Base-by-base conservation (phyloP, 306 rosid species). In the Pueraria montana region DNA sequence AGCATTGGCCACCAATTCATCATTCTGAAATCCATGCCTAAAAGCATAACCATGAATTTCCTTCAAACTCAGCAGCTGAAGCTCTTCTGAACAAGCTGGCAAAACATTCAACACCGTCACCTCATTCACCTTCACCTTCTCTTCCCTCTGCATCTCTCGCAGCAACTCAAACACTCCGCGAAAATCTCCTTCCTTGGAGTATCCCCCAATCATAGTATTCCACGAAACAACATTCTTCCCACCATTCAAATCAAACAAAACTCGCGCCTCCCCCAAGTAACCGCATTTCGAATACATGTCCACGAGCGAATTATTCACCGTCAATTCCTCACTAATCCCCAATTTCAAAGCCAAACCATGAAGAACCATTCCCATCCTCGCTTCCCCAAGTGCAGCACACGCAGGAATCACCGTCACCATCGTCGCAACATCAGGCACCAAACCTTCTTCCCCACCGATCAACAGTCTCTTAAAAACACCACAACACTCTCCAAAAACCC, bases 241-340 rank as follows among this genome's bases (percentile, higher is more conserved):
- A 53, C 69, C 84, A 65, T 67, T 91, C 89, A 43, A 70, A 71
- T 72, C 78, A 80, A 94, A 94, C 80, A 92, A 62, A 77, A 78
- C 12, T 9, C 1, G 77, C 0, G 94, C 97, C 49, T 90, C 89
- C 1, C 40, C 14, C 32, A 87, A 77, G 91, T 8, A 87, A 32
- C 94, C 90, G 11, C 98, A 89, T 88, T 94, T 92, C 3, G 87
- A 87, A 68, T 94, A 94, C 98, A 94, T 92, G 63, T 92, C 94
- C 70, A 87, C 63, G 36, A 94, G 86, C 18, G 96, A 88, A 88
- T 91, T 94, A 75, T 61, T 84, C 83, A 94, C 91, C 88, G 65
- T 91, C 79, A 89, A 27, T 61, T 92, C 94, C 53, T 56, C 70
- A 74, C 11, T 50, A 38, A 91, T 68, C 62, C 91, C 94, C 49